phyloP scores from a whole-genome alignment of 257 asterid genomes.

The Cynanchum wilfordii region DNA sequence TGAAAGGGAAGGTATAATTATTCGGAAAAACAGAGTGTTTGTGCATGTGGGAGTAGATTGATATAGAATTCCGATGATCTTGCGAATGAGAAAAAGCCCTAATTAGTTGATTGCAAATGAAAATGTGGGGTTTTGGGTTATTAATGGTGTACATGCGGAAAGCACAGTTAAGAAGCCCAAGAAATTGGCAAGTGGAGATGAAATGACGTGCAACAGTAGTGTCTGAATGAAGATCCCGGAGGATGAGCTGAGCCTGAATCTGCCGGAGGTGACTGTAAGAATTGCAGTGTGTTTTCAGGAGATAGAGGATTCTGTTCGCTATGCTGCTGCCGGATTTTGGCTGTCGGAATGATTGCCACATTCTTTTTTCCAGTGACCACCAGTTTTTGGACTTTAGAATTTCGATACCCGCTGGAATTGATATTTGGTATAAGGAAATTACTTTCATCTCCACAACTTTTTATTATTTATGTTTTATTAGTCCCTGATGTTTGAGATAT shows the following conservation, averaged over 20 bases:
- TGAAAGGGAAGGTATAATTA: slow-evolving; percentile 54
- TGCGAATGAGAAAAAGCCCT: slow-evolving; percentile 51
- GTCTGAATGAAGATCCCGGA: slow-evolving; percentile 39
- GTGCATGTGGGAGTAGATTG: slow-evolving; percentile 48
- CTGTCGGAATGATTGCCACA: slow-evolving; percentile 1
- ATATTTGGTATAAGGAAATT: no score
- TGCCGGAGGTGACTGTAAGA: slow-evolving; percentile 39
- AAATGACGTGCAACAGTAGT: slow-evolving; percentile 46
- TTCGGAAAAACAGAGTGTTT: slow-evolving; percentile 28
- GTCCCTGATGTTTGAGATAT: not conserved
- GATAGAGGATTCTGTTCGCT: slow-evolving; percentile 27
- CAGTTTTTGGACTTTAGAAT: not conserved
- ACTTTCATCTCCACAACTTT: no score
- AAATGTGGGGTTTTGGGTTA: slow-evolving; percentile 40
- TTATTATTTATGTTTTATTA: not conserved
- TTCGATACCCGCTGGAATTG: not conserved
- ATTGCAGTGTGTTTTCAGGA: slow-evolving; percentile 19
- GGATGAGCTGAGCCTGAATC: slow-evolving; percentile 53
- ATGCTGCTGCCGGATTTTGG: not conserved
- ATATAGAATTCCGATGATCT: slow-evolving; percentile 26
- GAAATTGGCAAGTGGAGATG: slow-evolving; percentile 44
- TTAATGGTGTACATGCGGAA: slow-evolving; percentile 47
- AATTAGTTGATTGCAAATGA: slow-evolving; percentile 60
- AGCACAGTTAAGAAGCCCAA: slow-evolving; percentile 47
- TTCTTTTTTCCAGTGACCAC: not conserved